Conservation (phyloP, 768 basidiomycete genomes). For the Leccinum barrowsii region DNA sequence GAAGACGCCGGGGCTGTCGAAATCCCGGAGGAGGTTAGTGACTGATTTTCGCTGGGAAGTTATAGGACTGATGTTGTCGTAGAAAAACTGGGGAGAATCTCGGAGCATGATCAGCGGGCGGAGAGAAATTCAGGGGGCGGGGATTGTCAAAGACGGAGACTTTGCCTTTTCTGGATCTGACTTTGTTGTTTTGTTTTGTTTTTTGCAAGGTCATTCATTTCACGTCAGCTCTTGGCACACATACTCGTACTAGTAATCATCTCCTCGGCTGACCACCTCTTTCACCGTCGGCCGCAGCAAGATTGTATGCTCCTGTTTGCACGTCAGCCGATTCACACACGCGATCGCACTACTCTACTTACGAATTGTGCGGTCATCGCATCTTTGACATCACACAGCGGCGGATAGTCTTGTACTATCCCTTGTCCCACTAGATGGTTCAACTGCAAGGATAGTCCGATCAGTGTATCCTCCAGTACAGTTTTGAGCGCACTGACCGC, state of each 20-base stretch:
- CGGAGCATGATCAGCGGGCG: conserved; percentile 20
- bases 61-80: conserved; percentile 11
- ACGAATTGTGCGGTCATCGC: conserved; percentile 96
- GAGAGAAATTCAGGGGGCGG: neutral
- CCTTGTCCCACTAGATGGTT: conserved; percentile 87
- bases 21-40: conserved; percentile 41
- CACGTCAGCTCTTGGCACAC: conserved; percentile 5
- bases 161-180: conserved; percentile 25
- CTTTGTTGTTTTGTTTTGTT: conserved; percentile 1
- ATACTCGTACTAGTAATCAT: conserved; percentile 59
- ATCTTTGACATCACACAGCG: conserved; percentile 78
- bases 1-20: conserved; percentile 61
- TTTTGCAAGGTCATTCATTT: neutral
- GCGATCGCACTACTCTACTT: conserved; percentile 21
- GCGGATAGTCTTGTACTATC: conserved; percentile 90
- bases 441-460: conserved; percentile 44
- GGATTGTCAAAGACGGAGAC: neutral
- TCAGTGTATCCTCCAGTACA: neutral
- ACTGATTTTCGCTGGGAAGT: conserved; percentile 15
- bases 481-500: conserved; percentile 51
- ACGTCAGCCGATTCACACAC: conserved; percentile 5
- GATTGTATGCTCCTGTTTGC: conserved; percentile 76
- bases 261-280: conserved; percentile 80
- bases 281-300: conserved; percentile 80
- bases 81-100: conserved; percentile 22